Evolutionary conservation across 768 basidiomycete genomes (phyloP).

Genomic region (Suillus luteus): DNA sequence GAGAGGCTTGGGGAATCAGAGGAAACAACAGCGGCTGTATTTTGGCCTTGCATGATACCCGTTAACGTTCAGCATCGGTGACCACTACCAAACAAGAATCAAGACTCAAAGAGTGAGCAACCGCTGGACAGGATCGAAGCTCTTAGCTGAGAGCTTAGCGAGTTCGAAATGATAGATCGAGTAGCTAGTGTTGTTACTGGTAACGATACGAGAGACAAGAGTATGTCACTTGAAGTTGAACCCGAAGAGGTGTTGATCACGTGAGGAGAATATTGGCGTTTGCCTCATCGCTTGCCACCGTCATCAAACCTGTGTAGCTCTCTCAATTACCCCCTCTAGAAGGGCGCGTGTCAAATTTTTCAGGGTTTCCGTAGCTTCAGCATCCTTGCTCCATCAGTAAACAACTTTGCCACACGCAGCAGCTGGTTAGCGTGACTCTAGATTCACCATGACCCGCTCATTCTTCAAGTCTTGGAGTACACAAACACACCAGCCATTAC

Average conservation of each 20-base stretch:
- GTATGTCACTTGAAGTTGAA: too few relatives aligned
- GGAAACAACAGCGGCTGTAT: neutral
- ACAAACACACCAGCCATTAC: conserved; percentile 7
- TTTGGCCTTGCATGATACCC: neutral
- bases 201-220: too few relatives aligned
- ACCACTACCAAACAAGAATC: neutral
- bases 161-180: neutral
- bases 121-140: neutral
- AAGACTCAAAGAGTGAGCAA: neutral
- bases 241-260: neutral
- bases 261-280: neutral
- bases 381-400: neutral
- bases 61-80: neutral
- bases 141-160: neutral
- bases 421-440: neutral
- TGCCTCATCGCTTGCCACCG: neutral
- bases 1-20: neutral
- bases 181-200: too few relatives aligned
- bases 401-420: neutral
- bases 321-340: neutral
- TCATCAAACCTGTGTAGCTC: conserved; percentile 1
- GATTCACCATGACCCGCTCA: neutral
- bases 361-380: neutral
- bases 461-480: conserved; percentile 7
- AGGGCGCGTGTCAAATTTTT: neutral